phyloP scores from a whole-genome alignment of 78 protist genomes.

The Tieghemostelium lacteum region DNA sequence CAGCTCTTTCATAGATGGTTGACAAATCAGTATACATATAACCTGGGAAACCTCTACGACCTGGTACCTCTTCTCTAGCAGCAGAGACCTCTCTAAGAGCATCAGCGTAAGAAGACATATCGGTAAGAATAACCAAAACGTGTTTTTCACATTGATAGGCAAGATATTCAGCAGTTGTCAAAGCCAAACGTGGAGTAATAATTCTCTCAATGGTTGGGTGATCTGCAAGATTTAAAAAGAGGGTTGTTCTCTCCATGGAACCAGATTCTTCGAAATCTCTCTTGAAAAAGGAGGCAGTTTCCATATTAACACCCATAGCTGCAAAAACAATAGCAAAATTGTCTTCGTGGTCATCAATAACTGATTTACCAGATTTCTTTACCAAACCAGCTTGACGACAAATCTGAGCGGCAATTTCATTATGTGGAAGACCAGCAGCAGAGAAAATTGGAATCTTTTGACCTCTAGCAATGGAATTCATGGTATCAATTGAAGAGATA shows the following conservation, averaged over 20 bases:
- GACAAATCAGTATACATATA: constrained; percentile 99
- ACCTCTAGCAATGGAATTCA: constrained; percentile 99
- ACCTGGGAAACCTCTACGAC: constrained; percentile 99
- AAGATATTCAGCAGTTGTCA: constrained; percentile 99
- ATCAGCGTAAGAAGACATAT: constrained; percentile 99
- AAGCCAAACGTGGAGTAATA: constrained; percentile 99
- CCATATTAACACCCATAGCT: constrained; percentile 99
- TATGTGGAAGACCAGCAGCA: constrained; percentile 99
- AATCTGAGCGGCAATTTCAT: constrained; percentile 99
- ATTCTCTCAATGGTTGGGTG: constrained; percentile 99
- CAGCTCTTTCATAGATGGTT: constrained; percentile 99
- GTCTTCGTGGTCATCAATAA: constrained; percentile 91
- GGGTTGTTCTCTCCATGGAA: constrained; percentile 95
- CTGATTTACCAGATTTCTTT: constrained; percentile 77
- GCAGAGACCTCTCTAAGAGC: constrained; percentile 99
- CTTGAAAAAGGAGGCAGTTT: constrained; percentile 99
- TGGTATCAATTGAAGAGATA: constrained; percentile 98
- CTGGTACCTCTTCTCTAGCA: constrained; percentile 98
- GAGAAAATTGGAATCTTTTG: constrained; percentile 99
- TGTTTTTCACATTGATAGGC: constrained; percentile 99
- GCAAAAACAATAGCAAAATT: constrained; percentile 99
- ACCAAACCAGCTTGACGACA: constrained; percentile 99
- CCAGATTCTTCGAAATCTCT: constrained; percentile 99
- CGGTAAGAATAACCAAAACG: constrained; percentile 99
- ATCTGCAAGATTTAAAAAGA: constrained; percentile 99